Evolutionary conservation across 768 basidiomycete genomes (phyloP).

Genomic region (Suillus discolor): DNA sequence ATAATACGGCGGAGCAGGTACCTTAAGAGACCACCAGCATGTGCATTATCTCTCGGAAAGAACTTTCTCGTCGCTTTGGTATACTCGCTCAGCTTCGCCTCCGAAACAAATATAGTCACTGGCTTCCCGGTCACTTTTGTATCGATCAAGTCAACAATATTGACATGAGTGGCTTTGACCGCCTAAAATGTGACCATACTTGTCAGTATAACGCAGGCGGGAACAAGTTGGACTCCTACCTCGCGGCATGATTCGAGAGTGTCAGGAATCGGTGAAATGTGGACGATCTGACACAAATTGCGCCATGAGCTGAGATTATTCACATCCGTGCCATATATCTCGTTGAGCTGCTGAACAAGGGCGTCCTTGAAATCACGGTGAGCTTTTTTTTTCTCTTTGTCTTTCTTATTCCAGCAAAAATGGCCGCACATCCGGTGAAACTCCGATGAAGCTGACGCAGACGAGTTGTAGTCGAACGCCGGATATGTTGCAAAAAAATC

Average conservation of each 20-base stretch:
- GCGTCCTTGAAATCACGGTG: slow-evolving; percentile 19
- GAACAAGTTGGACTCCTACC: slow-evolving; percentile 9
- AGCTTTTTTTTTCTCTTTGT: neutral
- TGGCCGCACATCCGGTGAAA: slow-evolving; percentile 18
- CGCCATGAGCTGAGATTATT: slow-evolving; percentile 21
- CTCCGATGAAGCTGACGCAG: slow-evolving; percentile 22
- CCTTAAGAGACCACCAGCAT: slow-evolving; percentile 32
- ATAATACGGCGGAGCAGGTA: slow-evolving; percentile 29
- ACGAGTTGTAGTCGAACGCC: slow-evolving; percentile 18
- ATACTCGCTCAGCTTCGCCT: slow-evolving; percentile 24
- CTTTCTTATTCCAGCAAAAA: slow-evolving; percentile 1
- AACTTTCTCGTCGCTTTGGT: slow-evolving; percentile 20
- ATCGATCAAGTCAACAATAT: slow-evolving; percentile 35
- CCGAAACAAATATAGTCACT: slow-evolving; percentile 24
- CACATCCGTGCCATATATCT: slow-evolving; percentile 21
- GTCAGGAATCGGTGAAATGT: slow-evolving; percentile 19
- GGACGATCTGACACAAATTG: slow-evolving; percentile 21
- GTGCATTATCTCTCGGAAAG: slow-evolving; percentile 31
- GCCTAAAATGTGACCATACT: slow-evolving; percentile 13
- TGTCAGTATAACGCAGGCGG: neutral
- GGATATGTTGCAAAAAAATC: slow-evolving; percentile 26
- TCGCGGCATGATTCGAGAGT: slow-evolving; percentile 19
- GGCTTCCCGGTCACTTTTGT: slow-evolving; percentile 11
- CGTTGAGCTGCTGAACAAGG: slow-evolving; percentile 28
- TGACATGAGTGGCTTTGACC: slow-evolving; percentile 29